A percentile compares a stretch with the other conserved stretches of the same genome.
Evolutionary conservation across 1,139 yeast genomes (phyloP).

Genomic region (Tardiomyces depauwii): DNA sequence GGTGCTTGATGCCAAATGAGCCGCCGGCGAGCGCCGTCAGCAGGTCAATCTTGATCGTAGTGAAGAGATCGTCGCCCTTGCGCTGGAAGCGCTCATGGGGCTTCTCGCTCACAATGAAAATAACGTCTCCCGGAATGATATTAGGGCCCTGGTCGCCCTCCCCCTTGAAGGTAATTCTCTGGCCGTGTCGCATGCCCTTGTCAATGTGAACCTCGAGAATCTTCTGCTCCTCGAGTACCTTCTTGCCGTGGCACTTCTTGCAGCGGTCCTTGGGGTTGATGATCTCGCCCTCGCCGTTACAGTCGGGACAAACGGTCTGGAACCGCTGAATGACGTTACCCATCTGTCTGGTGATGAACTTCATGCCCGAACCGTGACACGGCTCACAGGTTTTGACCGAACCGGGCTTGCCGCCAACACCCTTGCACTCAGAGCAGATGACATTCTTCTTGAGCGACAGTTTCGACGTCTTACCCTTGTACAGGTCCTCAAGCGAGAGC

Average conservation of each 20-base stretch:
- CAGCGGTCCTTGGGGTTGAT: slow-evolving; percentile 85
- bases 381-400: slow-evolving; percentile 76
- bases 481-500: slow-evolving; percentile 84
- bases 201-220: slow-evolving; percentile 89
- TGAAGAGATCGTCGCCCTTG: slow-evolving; percentile 79
- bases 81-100: slow-evolving; percentile 74
- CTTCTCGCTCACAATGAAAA: slow-evolving; percentile 82
- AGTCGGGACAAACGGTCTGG: slow-evolving; percentile 88
- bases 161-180: slow-evolving; percentile 80
- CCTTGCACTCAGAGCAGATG: slow-evolving; percentile 80
- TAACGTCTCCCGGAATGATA: slow-evolving; percentile 91
- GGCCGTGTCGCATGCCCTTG: slow-evolving; percentile 97
- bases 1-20: slow-evolving; percentile 71
- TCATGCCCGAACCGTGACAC: slow-evolving; percentile 88
- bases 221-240: slow-evolving; percentile 80
- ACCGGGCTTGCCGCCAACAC: slow-evolving; percentile 93
- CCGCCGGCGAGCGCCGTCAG: slow-evolving; percentile 97
- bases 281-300: slow-evolving; percentile 89
- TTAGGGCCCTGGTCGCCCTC: slow-evolving; percentile 98
- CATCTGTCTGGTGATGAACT: slow-evolving; percentile 93
- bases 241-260: slow-evolving; percentile 79
- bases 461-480: slow-evolving; percentile 91
- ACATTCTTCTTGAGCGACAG: slow-evolving; percentile 89
- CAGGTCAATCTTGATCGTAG: slow-evolving; percentile 81
- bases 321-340: slow-evolving; percentile 98